Conservation (phyloP, 2,329 filamentous ascomycete species). For the Eutypella sp. region DNA sequence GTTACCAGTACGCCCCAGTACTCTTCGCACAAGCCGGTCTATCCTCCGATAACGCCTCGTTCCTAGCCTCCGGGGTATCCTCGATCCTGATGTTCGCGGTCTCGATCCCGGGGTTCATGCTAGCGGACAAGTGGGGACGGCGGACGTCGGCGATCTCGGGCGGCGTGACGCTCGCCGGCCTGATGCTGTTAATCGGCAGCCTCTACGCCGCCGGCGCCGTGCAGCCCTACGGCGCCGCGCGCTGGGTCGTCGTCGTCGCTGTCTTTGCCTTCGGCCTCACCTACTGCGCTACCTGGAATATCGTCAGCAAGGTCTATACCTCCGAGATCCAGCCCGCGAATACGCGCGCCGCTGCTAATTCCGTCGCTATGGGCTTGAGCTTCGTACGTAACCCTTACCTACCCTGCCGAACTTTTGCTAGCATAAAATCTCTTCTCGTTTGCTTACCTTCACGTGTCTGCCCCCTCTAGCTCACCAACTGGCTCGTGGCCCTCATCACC, state of each 20-base stretch:
- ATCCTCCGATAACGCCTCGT: constrained; percentile 45
- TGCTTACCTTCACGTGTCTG: no score
- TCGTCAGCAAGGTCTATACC: constrained; percentile 51
- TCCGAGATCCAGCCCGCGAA: constrained; percentile 53
- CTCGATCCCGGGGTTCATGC: constrained; percentile 51
- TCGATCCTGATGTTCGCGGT: constrained; percentile 53
- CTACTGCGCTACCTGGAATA: constrained; percentile 47
- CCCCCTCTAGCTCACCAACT: constrained; percentile 14
- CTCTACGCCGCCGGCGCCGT: constrained; percentile 45
- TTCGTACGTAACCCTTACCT: constrained; percentile 15
- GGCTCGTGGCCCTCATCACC: constrained; percentile 38
- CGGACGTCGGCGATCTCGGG: constrained; percentile 49
- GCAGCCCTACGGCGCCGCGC: constrained; percentile 32
- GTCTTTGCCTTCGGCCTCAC: constrained; percentile 46
- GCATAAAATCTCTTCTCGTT: no score
- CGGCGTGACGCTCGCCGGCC: constrained; percentile 43
- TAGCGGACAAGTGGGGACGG: constrained; percentile 54
- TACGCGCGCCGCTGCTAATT: constrained; percentile 50
- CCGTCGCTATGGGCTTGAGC: constrained; percentile 37
- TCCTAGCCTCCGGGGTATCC: constrained; percentile 58
- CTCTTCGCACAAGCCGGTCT: constrained; percentile 58
- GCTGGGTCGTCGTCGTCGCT: constrained; percentile 46
- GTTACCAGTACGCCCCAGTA: constrained; percentile 51
- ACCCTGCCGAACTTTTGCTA: background rate
- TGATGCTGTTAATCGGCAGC: constrained; percentile 49